Evolutionary conservation across 768 basidiomycete species (phyloP), one percentile per base, ranked within the genome.

Genomic region (Rhodotorula taiwanensis): DNA sequence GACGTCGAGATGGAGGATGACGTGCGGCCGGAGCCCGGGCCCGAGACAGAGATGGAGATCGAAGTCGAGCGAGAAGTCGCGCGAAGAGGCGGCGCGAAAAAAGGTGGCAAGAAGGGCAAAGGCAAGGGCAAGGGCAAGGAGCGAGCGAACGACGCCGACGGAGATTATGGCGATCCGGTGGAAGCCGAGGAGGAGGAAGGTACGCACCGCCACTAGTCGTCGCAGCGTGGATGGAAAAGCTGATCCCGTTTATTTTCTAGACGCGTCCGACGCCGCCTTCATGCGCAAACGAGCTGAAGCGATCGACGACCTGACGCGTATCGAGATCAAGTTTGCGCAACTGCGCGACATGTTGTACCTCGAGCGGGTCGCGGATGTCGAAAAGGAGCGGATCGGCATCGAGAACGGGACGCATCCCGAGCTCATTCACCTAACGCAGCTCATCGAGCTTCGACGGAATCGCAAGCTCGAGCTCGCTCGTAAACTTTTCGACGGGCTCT

Each of bases 271-370:
- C 49, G 69, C 49, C 11, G 45, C 60, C 9, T 36, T 52, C 50
- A 60, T 68, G 48, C 71, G 66, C 1, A 87, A 89, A 74, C 81
- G 89, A 27, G 85, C 85, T 6, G 91, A 94, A 72, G 91, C 91
- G 0, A 81, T 98, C 60, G 90, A 92, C 62, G 86, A 86, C 0
- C 78, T 97, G 11, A 86, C 93, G 5, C 81, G 80, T 49, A 93
- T 99, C 70, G 94, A 99, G 73, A 83, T 97, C 76, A 89, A 88
- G 72, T 95, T 92, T 75, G 92, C 93, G 0, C 77, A 87, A 36
- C 76, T 97, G 59, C 78, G 94, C 51, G 92, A 97, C 74, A 80
- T 84, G 53, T 79, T 97, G 21, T 97, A 93, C 75, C 80, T 97
- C 25, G 94, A 98, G 77, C 88, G 92, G 75, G 91, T 97, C 89